phyloP scores from a whole-genome alignment of 768 basidiomycete species.

The Leccinum arenicola region DNA sequence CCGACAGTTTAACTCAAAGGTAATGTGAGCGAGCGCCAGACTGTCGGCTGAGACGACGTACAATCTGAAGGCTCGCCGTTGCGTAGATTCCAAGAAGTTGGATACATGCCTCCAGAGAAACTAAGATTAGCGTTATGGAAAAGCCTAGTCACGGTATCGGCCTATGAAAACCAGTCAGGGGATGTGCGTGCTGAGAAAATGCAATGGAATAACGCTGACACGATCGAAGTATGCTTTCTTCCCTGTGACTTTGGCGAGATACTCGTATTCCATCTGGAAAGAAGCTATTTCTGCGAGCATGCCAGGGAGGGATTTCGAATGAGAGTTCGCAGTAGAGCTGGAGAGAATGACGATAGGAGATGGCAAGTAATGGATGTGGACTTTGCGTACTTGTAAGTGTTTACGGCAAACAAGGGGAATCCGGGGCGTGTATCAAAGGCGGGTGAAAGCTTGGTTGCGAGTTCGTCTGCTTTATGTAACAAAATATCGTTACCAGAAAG shows the following conservation, averaged over 20 bases:
- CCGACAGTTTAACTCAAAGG: slow-evolving; percentile 43
- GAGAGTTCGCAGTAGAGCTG: neutral
- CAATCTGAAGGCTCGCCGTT: slow-evolving; percentile 45
- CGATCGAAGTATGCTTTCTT: slow-evolving; percentile 58
- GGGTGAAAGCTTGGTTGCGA: slow-evolving; percentile 69
- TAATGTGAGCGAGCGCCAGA: neutral
- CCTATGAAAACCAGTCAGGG: slow-evolving; percentile 32
- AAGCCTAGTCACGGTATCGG: slow-evolving; percentile 43
- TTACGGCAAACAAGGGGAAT: slow-evolving; percentile 67
- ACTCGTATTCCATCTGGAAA: slow-evolving; percentile 81
- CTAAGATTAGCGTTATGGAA: slow-evolving; percentile 47
- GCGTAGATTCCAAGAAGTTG: slow-evolving; percentile 52
- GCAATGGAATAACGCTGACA: slow-evolving; percentile 33
- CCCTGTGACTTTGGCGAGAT: slow-evolving; percentile 76
- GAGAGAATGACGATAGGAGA: neutral
- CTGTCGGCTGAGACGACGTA: slow-evolving; percentile 30
- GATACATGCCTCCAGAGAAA: slow-evolving; percentile 60
- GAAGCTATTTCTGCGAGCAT: slow-evolving; percentile 79
- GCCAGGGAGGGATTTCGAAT: slow-evolving; percentile 24
- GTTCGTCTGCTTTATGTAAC: slow-evolving; percentile 71
- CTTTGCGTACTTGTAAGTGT: slow-evolving; percentile 53
- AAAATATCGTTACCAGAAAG: slow-evolving; percentile 62
- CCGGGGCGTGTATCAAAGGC: slow-evolving; percentile 70
- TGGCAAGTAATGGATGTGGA: neutral
- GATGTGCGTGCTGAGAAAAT: neutral